Base-by-base conservation (phyloP, 495 filamentous ascomycete species). In the Penicillium arizonense region DNA sequence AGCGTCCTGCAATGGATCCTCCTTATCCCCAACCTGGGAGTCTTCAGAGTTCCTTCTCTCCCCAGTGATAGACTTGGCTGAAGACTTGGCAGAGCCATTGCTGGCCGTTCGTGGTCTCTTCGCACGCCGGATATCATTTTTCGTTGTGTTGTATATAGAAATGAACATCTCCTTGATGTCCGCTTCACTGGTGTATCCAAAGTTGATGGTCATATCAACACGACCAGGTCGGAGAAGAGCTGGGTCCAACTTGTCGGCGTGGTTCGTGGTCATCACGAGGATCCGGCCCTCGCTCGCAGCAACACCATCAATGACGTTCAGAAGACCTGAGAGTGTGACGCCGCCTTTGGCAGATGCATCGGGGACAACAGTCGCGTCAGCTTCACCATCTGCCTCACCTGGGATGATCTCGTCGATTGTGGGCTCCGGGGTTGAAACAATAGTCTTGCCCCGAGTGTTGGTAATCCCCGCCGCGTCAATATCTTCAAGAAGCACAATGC, bases 231-330 rank as follows among this genome's bases (percentile, higher is more conserved):
- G 83, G 47, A 90, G 85, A 3, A 94, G 76, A 0, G 89, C 88
- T 34, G 82, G 75, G 57, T 94, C 89, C 1, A 94, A 76, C 54
- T 86, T 86, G 32, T 91, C 86, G 0, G 83, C 59, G 59, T 90
- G 86, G 59, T 94, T 94, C 40, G 89, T 91, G 3, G 88, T 92
- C 88, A 94, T 92, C 55, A 94, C 86, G 8, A 92, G 77, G 14
- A 92, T 82, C 5, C 87, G 80, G 11, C 89, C 89, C 64, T 92
- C 88, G 46, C 83, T 82, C 1, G 82, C 83, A 7, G 86, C 85
- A n/a, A 91, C 86, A 13, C 89, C 89, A 57, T 92, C 89, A 28
- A 94, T 79, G 30, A 87, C 87, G 56, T 92, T 94, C 35, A 94
- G 73, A 10, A 94, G 71, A 0, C 82, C 88, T 3, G 88, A 91